Evolutionary conservation across 805 yeast genomes (phyloP).

Genomic region (Geotrichum ghanense): DNA sequence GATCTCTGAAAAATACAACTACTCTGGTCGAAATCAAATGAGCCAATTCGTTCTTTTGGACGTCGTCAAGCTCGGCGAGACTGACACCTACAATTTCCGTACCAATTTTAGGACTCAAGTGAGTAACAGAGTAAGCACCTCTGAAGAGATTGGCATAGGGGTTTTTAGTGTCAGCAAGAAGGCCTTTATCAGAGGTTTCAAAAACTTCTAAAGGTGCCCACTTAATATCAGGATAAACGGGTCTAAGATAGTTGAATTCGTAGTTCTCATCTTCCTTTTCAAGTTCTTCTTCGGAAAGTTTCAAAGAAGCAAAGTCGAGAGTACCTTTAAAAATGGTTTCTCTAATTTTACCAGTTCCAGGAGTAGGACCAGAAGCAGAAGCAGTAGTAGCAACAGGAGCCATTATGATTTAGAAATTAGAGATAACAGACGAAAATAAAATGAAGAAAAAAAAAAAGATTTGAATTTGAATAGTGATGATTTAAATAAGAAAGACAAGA

Average conservation of each 20-base stretch:
- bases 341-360: neutral
- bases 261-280: conserved; percentile 10
- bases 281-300: neutral
- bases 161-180: conserved; percentile 20
- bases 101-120: conserved; percentile 62
- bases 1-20: conserved; percentile 40
- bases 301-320: neutral
- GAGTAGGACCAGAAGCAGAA: neutral
- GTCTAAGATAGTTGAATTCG: conserved; percentile 20
- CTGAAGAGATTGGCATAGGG: conserved; percentile 18
- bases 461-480: neutral
- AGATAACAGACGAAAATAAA: neutral
- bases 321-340: neutral
- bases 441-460: neutral
- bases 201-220: conserved; percentile 21
- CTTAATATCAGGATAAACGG: conserved; percentile 23
- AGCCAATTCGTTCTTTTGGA: conserved; percentile 38
- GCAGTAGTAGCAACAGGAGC: neutral
- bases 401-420: neutral
- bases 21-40: conserved; percentile 35
- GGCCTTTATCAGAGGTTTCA: conserved; percentile 18
- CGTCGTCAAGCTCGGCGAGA: conserved; percentile 30
- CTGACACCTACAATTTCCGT: conserved; percentile 45
- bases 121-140: conserved; percentile 22
- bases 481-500: neutral